These are phyloP conservation scores for Cyclotella atomus DNA, from an alignment of 108 stramenopile genomes.

Conservation along the genomic window DNA sequence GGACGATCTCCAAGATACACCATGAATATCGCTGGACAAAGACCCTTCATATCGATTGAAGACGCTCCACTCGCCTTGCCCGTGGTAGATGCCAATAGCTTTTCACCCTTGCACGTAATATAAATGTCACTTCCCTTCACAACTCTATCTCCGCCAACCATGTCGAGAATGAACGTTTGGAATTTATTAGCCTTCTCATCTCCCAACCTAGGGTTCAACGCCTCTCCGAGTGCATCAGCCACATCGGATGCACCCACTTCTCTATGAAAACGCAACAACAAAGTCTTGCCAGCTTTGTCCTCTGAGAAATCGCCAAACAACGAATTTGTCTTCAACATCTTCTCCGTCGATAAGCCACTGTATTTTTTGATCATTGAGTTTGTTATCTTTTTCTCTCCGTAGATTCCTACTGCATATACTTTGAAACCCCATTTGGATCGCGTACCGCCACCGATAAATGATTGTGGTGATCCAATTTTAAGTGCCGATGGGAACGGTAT, in stretches of 20 bases:
- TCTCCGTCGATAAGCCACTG: constrained; percentile 1
- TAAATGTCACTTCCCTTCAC: constrained; percentile 24
- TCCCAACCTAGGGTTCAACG: constrained; percentile 22
- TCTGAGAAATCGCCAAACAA: constrained; percentile 13
- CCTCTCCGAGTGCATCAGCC: constrained; percentile 35
- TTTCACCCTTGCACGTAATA: constrained; percentile 40
- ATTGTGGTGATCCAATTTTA: constrained; percentile 24
- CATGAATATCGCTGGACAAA: constrained; percentile 25
- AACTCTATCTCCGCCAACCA: constrained; percentile 10
- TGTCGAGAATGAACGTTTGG: constrained; percentile 27
- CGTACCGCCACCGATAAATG: constrained; percentile 28
- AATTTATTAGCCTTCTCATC: constrained; percentile 9
- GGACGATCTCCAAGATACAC: constrained; percentile 31
- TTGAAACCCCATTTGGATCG: constrained; percentile 30
- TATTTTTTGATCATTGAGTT: constrained; percentile 27
- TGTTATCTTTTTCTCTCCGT: constrained; percentile 15
- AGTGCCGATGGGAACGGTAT: constrained; percentile 7
- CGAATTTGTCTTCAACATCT: constrained; percentile 5
- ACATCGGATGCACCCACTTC: constrained; percentile 30
- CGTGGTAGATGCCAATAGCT: constrained; percentile 23
- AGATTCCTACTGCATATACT: constrained; percentile 34
- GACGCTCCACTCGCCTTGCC: constrained; percentile 7
- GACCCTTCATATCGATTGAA: constrained; percentile 26
- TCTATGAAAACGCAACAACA: constrained; percentile 32
- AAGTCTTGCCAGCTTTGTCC: constrained; percentile 16